Evolutionary conservation across 768 basidiomycete genomes (phyloP).

Genomic region (Leccinum barrowsii): DNA sequence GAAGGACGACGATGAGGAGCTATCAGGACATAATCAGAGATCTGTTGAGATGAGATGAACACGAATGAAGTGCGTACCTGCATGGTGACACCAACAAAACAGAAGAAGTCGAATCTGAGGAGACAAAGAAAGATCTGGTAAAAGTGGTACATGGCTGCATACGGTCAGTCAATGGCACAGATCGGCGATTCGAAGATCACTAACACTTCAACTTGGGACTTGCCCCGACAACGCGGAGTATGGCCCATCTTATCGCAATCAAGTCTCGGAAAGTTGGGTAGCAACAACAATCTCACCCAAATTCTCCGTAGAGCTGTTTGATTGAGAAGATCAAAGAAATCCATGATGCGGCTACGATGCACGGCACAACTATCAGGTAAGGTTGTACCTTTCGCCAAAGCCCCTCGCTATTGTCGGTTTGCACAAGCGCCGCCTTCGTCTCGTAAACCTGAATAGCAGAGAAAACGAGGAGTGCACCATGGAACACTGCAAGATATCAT

Average conservation of each 20-base stretch:
- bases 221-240: slow-evolving; percentile 86
- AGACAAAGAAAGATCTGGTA: slow-evolving; percentile 87
- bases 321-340: slow-evolving; percentile 64
- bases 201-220: slow-evolving; percentile 81
- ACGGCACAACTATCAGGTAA: slow-evolving; percentile 71
- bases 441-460: slow-evolving; percentile 76
- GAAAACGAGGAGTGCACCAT: slow-evolving; percentile 68
- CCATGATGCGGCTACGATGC: slow-evolving; percentile 65
- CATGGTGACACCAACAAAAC: slow-evolving; percentile 84
- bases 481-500: slow-evolving; percentile 48
- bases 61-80: slow-evolving; percentile 47
- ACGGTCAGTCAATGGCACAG: background rate
- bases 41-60: background rate
- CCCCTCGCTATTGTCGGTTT: slow-evolving; percentile 42
- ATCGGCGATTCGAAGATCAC: slow-evolving; percentile 18
- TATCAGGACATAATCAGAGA: slow-evolving; percentile 24
- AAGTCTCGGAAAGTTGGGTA: background rate
- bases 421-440: slow-evolving; percentile 57
- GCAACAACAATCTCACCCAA: slow-evolving; percentile 53
- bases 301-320: slow-evolving; percentile 70
- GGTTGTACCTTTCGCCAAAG: slow-evolving; percentile 60
- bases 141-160: slow-evolving; percentile 78
- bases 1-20: slow-evolving; percentile 79
- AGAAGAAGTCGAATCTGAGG: slow-evolving; percentile 89
- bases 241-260: slow-evolving; percentile 64